Conservation (phyloP, 2,329 filamentous ascomycete species). For the Lachnellula occidentalis region DNA sequence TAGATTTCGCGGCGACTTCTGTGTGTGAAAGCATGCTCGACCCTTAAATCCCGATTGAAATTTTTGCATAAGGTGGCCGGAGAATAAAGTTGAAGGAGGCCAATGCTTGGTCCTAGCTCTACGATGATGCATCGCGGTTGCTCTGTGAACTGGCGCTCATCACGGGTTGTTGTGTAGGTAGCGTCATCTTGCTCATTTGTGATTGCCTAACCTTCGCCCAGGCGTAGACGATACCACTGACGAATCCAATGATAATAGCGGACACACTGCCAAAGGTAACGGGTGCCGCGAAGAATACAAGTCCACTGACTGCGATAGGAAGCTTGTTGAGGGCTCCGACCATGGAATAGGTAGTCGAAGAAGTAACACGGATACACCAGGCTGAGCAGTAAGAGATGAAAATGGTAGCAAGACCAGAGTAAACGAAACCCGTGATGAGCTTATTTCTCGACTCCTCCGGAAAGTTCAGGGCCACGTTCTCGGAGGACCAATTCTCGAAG, state of each 20-base stretch:
- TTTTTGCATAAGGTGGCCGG: slow-evolving; percentile 1
- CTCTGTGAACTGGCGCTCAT: slow-evolving; percentile 91
- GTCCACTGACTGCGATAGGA: slow-evolving; percentile 84
- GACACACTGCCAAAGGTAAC: slow-evolving; percentile 88
- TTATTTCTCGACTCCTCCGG: slow-evolving; percentile 72
- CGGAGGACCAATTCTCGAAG: slow-evolving; percentile 84
- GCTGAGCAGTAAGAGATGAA: slow-evolving; percentile 99
- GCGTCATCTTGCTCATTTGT: slow-evolving; percentile 56
- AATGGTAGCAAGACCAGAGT: slow-evolving; percentile 87
- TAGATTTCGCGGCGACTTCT: not conserved
- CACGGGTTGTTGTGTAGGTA: slow-evolving; percentile 62
- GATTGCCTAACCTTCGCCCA: slow-evolving; percentile 80
- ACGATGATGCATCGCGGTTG: slow-evolving; percentile 64
- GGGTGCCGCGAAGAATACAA: slow-evolving; percentile 92
- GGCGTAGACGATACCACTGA: slow-evolving; percentile 88
- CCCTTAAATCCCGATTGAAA: not conserved
- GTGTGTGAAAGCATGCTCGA: not conserved
- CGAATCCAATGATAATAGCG: slow-evolving; percentile 84
- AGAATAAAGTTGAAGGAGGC: slow-evolving; percentile 4
- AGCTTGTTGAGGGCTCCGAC: slow-evolving; percentile 97
- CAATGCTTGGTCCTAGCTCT: slow-evolving; percentile 5
- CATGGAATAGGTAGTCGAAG: slow-evolving; percentile 98
- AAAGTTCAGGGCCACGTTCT: slow-evolving; percentile 84
- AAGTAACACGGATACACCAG: slow-evolving; percentile 97
- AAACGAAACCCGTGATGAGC: slow-evolving; percentile 82